Percentiles rank a stretch among this genome's conserved stretches.
These are phyloP conservation scores for Suillus tomentosus DNA, from an alignment of 768 basidiomycete genomes.

Conservation along the genomic window DNA sequence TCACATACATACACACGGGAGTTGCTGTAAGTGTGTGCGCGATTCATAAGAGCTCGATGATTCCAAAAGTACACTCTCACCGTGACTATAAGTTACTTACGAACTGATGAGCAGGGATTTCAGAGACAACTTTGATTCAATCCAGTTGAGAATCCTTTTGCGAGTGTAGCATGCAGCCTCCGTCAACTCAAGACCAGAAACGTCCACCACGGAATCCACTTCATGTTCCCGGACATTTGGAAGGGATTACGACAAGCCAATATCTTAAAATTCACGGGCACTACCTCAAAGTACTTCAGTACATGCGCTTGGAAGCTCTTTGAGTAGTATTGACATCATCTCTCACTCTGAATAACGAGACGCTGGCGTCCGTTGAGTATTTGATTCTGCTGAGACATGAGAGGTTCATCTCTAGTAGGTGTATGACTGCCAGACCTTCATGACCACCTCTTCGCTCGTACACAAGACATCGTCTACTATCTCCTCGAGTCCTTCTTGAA, in stretches of 20 bases:
- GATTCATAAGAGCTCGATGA: not conserved
- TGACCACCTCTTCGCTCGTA: constrained; percentile 1
- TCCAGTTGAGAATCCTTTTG: not conserved
- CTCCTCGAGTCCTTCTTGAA: constrained; percentile 62
- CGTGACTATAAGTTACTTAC: not conserved
- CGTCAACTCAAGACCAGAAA: not conserved
- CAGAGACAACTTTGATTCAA: not conserved
- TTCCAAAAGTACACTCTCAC: not conserved
- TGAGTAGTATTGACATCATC: not conserved
- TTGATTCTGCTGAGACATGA: constrained; percentile 1
- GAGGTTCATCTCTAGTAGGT: constrained; percentile 3
- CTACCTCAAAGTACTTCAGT: not conserved
- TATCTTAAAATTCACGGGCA: not conserved
- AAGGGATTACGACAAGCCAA: not conserved
- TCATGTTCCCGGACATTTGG: not conserved
- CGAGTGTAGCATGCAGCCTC: not conserved
- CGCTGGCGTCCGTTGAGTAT: not conserved
- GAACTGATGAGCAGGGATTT: not conserved
- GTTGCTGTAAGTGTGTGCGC: not conserved
- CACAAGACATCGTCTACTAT: constrained; percentile 19
- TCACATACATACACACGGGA: too few relatives aligned
- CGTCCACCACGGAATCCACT: not conserved
- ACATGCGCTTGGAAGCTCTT: not conserved
- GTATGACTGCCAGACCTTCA: constrained; percentile 2
- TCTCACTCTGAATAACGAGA: not conserved